phyloP scores from a whole-genome alignment of 2,329 filamentous ascomycete genomes.

The Colletotrichum graminicola region DNA sequence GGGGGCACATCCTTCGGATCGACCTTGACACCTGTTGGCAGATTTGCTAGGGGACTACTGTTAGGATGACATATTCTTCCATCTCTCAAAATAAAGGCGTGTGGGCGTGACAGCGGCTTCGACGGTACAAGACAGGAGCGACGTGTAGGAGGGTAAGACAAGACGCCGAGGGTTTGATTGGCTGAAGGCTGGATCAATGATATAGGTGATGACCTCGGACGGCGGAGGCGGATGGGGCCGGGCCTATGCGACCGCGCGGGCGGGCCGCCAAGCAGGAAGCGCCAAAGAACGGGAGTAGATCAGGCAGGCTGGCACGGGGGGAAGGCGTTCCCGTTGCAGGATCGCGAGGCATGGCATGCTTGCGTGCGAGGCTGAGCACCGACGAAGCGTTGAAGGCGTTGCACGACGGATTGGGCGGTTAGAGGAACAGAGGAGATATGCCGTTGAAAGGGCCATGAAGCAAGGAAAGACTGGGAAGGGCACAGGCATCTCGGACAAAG shows the following conservation, averaged over 20 bases:
- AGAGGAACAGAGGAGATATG: neutral
- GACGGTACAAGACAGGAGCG: neutral
- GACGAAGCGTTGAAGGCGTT: constrained; percentile 17
- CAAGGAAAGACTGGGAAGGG: neutral
- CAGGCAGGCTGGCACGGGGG: constrained; percentile 40
- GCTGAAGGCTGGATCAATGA: neutral
- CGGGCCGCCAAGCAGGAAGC: constrained; percentile 27
- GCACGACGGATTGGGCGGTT: neutral
- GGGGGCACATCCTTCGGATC: constrained; percentile 67
- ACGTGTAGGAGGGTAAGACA: neutral
- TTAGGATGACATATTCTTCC: constrained; percentile 28
- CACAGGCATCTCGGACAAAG: neutral
- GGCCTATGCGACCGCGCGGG: constrained; percentile 23
- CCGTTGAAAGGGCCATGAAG: neutral
- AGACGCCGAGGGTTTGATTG: constrained; percentile 1
- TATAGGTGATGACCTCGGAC: neutral
- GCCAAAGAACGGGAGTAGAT: constrained; percentile 25
- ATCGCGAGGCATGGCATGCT: constrained; percentile 36
- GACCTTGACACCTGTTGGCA: constrained; percentile 46
- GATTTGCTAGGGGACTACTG: constrained; percentile 46
- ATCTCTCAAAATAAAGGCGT: too few relatives aligned
- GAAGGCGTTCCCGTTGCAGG: constrained; percentile 47
- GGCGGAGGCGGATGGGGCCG: constrained; percentile 17
- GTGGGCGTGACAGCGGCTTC: neutral
- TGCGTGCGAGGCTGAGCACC: constrained; percentile 8